Percentiles rank a stretch among this genome's conserved stretches.
Conservation (phyloP, 176 grass and related monocot species). For the Guadua angustifolia region DNA sequence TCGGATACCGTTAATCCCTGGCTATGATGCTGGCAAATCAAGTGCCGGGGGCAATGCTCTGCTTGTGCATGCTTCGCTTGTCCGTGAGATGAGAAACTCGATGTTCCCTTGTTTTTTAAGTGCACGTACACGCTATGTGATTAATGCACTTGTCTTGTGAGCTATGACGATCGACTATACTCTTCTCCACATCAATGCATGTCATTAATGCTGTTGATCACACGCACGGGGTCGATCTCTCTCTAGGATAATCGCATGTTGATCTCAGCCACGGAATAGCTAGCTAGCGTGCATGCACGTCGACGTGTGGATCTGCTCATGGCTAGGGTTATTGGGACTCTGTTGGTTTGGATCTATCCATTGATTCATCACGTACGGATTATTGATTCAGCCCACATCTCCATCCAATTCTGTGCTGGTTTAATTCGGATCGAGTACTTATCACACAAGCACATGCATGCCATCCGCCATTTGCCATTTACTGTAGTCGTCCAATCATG, state of each 20-base stretch:
- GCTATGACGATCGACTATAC: neutral
- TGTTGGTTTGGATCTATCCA: slow-evolving; percentile 12
- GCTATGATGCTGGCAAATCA: slow-evolving; percentile 26
- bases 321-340: neutral
- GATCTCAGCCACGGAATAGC: slow-evolving; percentile 24
- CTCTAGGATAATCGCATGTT: slow-evolving; percentile 2
- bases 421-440: neutral
- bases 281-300: slow-evolving; percentile 42
- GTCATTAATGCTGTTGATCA: slow-evolving; percentile 46
- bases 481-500: neutral
- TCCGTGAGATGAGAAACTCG: slow-evolving; percentile 3
- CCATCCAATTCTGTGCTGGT: slow-evolving; percentile 35
- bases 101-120: slow-evolving; percentile 23
- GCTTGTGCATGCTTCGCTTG: slow-evolving; percentile 25
- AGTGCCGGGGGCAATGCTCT: slow-evolving; percentile 33
- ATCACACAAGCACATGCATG: slow-evolving; percentile 1
- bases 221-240: neutral
- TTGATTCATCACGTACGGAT: neutral
- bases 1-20: slow-evolving; percentile 56
- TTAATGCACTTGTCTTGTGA: slow-evolving; percentile 29
- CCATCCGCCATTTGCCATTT: neutral
- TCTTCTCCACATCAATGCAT: neutral
- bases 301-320: slow-evolving; percentile 19
- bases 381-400: neutral
- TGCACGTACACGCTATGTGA: slow-evolving; percentile 32